Conservation (phyloP, 768 basidiomycete species). For the Lactarius hengduanensis region DNA sequence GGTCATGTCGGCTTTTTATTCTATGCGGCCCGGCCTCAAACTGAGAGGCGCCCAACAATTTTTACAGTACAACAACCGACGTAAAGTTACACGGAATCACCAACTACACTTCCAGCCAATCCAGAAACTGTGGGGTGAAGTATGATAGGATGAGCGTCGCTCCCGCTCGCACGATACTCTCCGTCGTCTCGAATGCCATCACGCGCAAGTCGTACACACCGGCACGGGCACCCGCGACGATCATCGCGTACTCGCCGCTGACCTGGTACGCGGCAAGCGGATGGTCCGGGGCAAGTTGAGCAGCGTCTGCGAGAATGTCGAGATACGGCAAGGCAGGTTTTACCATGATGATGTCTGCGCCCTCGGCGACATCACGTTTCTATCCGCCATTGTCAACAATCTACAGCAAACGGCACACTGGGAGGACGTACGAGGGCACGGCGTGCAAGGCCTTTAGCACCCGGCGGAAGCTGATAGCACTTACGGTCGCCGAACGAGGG, state of each 20-base stretch:
- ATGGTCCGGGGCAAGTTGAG: slow-evolving; percentile 75
- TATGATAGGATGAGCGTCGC: slow-evolving; percentile 86
- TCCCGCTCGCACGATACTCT: slow-evolving; percentile 93
- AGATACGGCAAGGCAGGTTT: slow-evolving; percentile 96
- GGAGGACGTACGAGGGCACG: slow-evolving; percentile 77
- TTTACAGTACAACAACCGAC: too few species aligned
- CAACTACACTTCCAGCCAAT: slow-evolving; percentile 59
- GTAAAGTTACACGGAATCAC: not conserved
- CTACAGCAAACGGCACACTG: not conserved
- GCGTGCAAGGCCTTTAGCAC: slow-evolving; percentile 84
- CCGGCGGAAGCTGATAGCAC: slow-evolving; percentile 95
- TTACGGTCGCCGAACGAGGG: slow-evolving; percentile 95
- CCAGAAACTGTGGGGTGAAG: slow-evolving; percentile 95
- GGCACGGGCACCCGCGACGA: slow-evolving; percentile 88
- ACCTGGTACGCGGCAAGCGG: slow-evolving; percentile 98
- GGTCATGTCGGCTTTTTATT: not conserved
- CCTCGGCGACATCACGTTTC: slow-evolving; percentile 86
- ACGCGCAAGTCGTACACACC: slow-evolving; percentile 90
- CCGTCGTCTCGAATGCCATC: slow-evolving; percentile 93
- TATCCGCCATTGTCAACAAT: slow-evolving; percentile 36
- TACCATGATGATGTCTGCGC: slow-evolving; percentile 99
- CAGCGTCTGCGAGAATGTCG: slow-evolving; percentile 90
- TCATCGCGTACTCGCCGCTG: slow-evolving; percentile 97
- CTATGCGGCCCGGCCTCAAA: not conserved
- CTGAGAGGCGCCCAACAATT: not conserved